Evolutionary conservation across 2,329 filamentous ascomycete species (phyloP).

Genomic region (Monilinia vaccinii-corymbosi): DNA sequence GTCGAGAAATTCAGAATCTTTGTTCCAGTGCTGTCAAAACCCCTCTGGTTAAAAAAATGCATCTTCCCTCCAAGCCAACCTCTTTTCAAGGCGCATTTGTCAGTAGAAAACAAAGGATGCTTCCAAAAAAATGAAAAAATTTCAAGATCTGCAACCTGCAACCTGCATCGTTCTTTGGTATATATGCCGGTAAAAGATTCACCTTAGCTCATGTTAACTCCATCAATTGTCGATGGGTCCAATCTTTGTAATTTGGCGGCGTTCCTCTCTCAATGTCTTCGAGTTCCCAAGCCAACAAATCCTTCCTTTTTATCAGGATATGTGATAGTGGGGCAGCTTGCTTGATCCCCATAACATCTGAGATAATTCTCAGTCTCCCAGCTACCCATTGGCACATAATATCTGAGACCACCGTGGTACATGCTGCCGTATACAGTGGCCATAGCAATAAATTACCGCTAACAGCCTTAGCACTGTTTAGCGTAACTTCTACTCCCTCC

Average conservation of each 20-base stretch:
- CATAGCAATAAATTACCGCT: constrained; percentile 23
- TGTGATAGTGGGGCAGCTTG: constrained; percentile 22
- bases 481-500: constrained; percentile 1
- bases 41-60: too few species aligned
- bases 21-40: too few species aligned
- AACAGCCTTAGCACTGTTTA: constrained; percentile 13
- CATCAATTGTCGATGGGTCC: constrained; percentile 6
- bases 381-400: constrained; percentile 23
- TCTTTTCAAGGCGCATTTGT: too few species aligned
- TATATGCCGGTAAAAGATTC: accelerated
- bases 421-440: constrained; percentile 22
- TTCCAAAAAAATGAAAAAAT: background rate
- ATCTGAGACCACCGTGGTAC: constrained; percentile 17
- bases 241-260: background rate
- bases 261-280: background rate
- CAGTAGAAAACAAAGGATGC: too few species aligned
- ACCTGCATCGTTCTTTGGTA: background rate
- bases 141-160: background rate
- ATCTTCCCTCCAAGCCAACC: too few species aligned
- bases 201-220: background rate
- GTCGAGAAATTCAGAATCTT: too few species aligned
- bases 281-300: constrained; percentile 11
- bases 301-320: constrained; percentile 8
- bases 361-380: constrained; percentile 19
- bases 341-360: constrained; percentile 21